phyloP scores from a whole-genome alignment of 306 rosid genomes.

The Fragaria ananassa region DNA sequence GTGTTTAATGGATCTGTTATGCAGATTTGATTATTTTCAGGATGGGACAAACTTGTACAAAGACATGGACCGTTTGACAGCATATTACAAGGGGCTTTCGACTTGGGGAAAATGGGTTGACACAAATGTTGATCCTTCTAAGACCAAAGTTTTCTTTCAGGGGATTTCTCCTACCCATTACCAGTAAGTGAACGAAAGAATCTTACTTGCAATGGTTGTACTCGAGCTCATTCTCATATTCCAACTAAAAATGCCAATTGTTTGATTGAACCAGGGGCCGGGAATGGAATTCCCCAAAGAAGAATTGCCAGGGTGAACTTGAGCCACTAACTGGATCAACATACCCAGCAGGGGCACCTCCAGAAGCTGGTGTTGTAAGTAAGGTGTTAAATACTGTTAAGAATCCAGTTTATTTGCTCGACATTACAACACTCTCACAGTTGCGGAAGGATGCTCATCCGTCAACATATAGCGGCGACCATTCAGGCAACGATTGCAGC shows the following conservation, averaged over 20 bases:
- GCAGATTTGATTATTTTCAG: constrained; percentile 80
- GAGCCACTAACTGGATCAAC: constrained; percentile 64
- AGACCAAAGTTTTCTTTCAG: constrained; percentile 82
- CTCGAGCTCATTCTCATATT: background rate
- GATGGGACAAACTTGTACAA: constrained; percentile 53
- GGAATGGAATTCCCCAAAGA: constrained; percentile 82
- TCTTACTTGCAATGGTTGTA: background rate
- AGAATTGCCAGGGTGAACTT: constrained; percentile 67
- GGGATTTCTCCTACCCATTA: constrained; percentile 97
- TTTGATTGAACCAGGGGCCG: constrained; percentile 51
- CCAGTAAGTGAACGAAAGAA: constrained; percentile 46
- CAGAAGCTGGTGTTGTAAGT: constrained; percentile 51
- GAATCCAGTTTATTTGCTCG: constrained; percentile 67
- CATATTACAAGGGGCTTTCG: constrained; percentile 61
- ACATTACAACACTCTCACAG: constrained; percentile 83
- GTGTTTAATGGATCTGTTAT: background rate
- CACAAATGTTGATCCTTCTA: constrained; percentile 62
- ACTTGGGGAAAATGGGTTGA: constrained; percentile 97
- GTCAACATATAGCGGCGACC: constrained; percentile 57
- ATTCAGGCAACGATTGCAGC: constrained; percentile 80
- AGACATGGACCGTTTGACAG: constrained; percentile 80
- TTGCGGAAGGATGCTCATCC: constrained; percentile 92
- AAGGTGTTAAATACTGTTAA: constrained; percentile 59
- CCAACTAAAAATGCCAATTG: background rate
- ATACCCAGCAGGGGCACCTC: constrained; percentile 85